Percentiles rank a stretch among this genome's conserved stretches.
Evolutionary conservation across 352 stramenopile species (phyloP).

Genomic region (Phytophthora hybrid): DNA sequence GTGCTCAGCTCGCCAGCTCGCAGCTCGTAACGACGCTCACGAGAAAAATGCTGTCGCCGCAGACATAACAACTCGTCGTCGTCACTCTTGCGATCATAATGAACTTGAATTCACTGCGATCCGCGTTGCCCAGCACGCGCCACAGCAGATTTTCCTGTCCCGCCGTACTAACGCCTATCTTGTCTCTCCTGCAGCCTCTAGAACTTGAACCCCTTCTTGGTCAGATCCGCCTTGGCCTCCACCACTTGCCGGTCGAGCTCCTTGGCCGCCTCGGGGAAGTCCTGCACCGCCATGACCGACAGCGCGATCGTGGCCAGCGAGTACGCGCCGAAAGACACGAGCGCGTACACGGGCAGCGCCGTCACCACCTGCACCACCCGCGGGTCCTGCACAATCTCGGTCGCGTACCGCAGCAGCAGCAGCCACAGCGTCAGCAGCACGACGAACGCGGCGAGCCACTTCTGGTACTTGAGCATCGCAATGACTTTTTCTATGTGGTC

Average conservation of each 20-base stretch:
- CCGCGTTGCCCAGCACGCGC: background rate
- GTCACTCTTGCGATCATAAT: background rate
- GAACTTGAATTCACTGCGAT: constrained; percentile 12
- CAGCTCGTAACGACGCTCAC: background rate
- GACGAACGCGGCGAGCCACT: constrained; percentile 64
- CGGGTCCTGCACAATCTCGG: constrained; percentile 39
- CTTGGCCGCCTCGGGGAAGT: constrained; percentile 73
- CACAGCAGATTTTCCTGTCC: background rate
- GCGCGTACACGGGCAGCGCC: constrained; percentile 70
- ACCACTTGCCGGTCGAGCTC: constrained; percentile 75
- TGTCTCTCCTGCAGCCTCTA: constrained; percentile 13
- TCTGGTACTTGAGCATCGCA: constrained; percentile 84
- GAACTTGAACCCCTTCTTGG: constrained; percentile 68
- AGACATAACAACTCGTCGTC: background rate
- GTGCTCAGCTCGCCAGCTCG: constrained; percentile 5
- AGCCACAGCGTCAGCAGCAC: constrained; percentile 64
- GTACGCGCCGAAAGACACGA: constrained; percentile 79
- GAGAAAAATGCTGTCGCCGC: background rate
- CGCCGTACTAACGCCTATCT: background rate
- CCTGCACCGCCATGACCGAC: constrained; percentile 75
- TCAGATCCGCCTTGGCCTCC: constrained; percentile 70
- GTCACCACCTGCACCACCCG: constrained; percentile 62
- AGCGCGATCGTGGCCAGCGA: constrained; percentile 72
- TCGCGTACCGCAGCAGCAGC: constrained; percentile 54
- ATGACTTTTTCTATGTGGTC: constrained; percentile 18